Evolutionary conservation across 208 protist species (phyloP).

Genomic region (Trypanosoma cruzi): DNA sequence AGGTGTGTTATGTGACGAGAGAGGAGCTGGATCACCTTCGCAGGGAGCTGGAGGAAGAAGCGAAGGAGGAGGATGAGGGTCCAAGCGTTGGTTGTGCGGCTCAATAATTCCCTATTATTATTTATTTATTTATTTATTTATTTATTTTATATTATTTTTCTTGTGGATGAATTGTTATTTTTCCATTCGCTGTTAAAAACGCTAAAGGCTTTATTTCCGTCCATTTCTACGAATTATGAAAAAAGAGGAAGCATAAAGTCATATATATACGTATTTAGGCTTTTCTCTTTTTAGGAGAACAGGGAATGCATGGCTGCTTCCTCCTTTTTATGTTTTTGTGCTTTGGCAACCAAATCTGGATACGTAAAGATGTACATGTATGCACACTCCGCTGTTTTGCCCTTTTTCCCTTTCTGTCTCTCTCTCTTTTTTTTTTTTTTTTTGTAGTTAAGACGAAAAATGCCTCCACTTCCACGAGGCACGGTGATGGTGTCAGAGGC

Average conservation of each 20-base stretch:
- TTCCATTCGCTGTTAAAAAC: conserved; percentile 6
- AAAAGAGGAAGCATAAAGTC: no score
- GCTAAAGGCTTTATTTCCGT: neutral
- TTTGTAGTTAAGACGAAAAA: conserved; percentile 2
- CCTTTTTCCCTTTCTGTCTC: no score
- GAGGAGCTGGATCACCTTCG: conserved; percentile 48
- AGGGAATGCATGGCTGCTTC: no score
- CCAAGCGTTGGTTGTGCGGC: conserved; percentile 38
- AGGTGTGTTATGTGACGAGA: conserved; percentile 61
- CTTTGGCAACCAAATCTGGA: no score
- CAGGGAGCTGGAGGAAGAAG: conserved; percentile 55
- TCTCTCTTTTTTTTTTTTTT: conserved; percentile 5
- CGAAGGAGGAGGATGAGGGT: conserved; percentile 41
- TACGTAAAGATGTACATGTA: no score
- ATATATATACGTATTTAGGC: no score
- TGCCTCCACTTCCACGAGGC: conserved; percentile 17
- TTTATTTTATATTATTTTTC: neutral
- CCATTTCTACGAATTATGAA: neutral
- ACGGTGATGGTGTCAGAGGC: conserved; percentile 8
- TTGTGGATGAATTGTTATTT: neutral
- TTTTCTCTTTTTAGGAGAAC: no score
- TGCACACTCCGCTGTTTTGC: no score
- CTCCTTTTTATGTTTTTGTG: no score
- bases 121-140: neutral
- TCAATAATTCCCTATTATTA: conserved; percentile 38